Evolutionary conservation across 306 rosid species (phyloP).

Genomic region (Pyrus betulifolia): DNA sequence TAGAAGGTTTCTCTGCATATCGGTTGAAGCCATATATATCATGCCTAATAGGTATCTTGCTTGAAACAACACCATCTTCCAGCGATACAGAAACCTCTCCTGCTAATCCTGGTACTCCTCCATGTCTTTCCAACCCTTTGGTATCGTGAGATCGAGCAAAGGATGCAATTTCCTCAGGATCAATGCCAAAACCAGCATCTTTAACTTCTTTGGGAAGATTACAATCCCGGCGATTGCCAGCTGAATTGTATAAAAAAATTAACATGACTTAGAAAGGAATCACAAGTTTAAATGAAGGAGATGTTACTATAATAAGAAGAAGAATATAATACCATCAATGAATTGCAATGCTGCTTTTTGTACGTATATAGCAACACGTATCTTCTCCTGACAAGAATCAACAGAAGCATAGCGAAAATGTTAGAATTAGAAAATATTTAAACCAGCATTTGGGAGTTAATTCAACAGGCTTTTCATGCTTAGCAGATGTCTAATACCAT

Average conservation of each 20-base stretch:
- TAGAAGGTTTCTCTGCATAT: constrained; percentile 54
- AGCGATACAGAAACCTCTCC: constrained; percentile 35
- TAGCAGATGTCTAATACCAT: not conserved
- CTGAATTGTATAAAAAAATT: constrained; percentile 18
- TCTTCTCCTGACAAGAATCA: constrained; percentile 54
- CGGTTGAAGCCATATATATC: constrained; percentile 45
- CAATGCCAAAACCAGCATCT: constrained; percentile 63
- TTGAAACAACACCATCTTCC: constrained; percentile 42
- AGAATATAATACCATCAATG: constrained; percentile 42
- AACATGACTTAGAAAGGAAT: not conserved
- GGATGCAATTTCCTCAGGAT: constrained; percentile 55
- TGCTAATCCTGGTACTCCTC: constrained; percentile 62
- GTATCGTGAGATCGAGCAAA: constrained; percentile 53
- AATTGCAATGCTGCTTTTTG: constrained; percentile 80
- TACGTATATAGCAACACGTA: constrained; percentile 62
- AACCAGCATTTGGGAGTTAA: constrained; percentile 10
- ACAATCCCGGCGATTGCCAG: constrained; percentile 35
- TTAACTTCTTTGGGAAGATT: constrained; percentile 38
- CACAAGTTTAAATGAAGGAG: not conserved
- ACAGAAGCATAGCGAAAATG: constrained; percentile 15
- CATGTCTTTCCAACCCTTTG: constrained; percentile 34
- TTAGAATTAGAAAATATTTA: constrained; percentile 2
- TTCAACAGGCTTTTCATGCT: not conserved
- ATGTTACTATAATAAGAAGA: not conserved
- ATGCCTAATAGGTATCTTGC: constrained; percentile 43